Base-by-base conservation (phyloP, 495 filamentous ascomycete genomes). In the Cercophora samala region DNA sequence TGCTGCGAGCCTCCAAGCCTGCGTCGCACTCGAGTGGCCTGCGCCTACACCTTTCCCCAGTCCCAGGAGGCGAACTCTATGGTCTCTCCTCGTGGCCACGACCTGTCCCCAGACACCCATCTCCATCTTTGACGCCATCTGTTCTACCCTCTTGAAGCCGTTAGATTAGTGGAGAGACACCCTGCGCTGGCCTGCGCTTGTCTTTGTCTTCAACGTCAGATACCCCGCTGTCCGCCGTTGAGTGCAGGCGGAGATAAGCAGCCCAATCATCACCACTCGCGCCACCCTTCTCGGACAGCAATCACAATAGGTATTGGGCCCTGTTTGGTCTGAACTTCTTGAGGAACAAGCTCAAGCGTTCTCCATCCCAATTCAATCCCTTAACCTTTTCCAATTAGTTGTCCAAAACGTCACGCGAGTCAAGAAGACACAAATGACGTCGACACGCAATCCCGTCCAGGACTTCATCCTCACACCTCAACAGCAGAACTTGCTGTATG, bases 401-500 rank as follows among this genome's bases (percentile, higher is more conserved):
- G 29, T 62, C 60, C 15, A 23, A 37, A 62, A 29, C 60, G 60
- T 62, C 58, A 55, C 63, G 58, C 62, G 58, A 58, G n/a, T 54
- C 24, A 23, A 8, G 23, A 78, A 65, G 60, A n/a, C 78, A 81
- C 72, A 42, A n/a, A 82, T 82, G 81, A 77, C 80, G 65, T 81
- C 80, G 63, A 69, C 79, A 66, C 77, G 75, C 53, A 77, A 79
- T 58, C 70, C 78, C 11, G 72, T 81, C 13, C 73, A 76, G 61
- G 75, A 79, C 63, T 79, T 83, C 72, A 74, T 82, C 74, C 89
- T 97, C 67, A 92, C 92, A 51, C 88, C 90, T 19, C 88, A 90
- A 72, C 92, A 99, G 77, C 92, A 97, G 79, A 89, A 90, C 73
- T 88, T 97, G 52, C 80, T 98, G 54, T 88, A 93, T 53, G 91